These are phyloP conservation scores for Marchantia paleacea DNA, from an alignment of 225 moss, liverwort and hornwort genomes.

Conservation along the genomic window DNA sequence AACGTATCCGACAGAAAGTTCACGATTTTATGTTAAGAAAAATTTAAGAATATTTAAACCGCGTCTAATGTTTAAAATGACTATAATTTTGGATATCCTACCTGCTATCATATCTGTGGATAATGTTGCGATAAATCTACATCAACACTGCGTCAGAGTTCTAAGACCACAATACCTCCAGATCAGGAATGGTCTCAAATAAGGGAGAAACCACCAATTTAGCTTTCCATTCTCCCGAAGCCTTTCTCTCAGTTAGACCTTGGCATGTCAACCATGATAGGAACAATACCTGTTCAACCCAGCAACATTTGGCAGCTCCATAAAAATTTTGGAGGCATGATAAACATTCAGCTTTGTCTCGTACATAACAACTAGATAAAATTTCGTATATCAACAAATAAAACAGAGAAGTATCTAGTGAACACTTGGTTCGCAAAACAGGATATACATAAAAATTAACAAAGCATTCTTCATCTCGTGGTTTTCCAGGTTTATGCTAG, in stretches of 20 bases:
- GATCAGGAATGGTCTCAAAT: constrained; percentile 95
- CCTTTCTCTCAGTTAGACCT: constrained; percentile 59
- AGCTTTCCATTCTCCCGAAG: constrained; percentile 72
- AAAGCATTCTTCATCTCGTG: neutral
- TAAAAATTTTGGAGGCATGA: neutral
- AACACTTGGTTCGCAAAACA: too few species aligned
- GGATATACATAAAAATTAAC: too few species aligned
- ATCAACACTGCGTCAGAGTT: neutral
- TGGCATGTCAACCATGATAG: constrained; percentile 85
- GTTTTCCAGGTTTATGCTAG: neutral
- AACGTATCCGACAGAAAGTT: neutral
- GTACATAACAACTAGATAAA: too few species aligned
- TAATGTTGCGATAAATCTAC: neutral
- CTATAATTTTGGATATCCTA: too few species aligned
- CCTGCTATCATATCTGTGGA: neutral
- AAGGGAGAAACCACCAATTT: constrained; percentile 82
- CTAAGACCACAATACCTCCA: constrained; percentile 66
- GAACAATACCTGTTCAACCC: constrained; percentile 72
- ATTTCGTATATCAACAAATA: too few species aligned
- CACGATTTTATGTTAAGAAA: neutral
- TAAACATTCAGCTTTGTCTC: too few species aligned
- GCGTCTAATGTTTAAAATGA: too few species aligned
- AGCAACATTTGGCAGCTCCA: neutral
- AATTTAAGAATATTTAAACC: too few species aligned
- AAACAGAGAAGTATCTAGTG: too few species aligned